Evolutionary conservation across 306 rosid species (phyloP).

Genomic region (Lathyrus sativus): DNA sequence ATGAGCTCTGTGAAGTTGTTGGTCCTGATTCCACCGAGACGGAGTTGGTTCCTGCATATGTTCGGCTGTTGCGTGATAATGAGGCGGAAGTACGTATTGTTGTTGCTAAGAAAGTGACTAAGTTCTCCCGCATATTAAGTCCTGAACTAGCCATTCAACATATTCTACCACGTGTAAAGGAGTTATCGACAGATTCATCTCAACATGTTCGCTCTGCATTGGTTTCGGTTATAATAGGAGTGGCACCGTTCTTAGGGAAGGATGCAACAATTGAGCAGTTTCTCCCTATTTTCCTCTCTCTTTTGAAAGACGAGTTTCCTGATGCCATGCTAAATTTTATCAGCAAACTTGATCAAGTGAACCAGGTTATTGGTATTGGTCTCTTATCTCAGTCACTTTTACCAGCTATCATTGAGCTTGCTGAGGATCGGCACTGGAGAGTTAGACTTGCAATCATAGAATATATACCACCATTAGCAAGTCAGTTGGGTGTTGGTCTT

Average conservation of each 20-base stretch:
- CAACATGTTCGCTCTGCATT: too few species aligned
- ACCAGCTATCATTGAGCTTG: conserved; percentile 98
- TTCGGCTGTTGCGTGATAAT: too few species aligned
- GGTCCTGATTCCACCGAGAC: conserved; percentile 96
- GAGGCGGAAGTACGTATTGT: too few species aligned
- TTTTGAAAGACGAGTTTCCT: conserved; percentile 97
- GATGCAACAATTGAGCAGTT: conserved; percentile 94
- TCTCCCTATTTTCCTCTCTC: conserved; percentile 94
- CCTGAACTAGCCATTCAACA: too few species aligned
- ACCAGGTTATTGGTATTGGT: conserved; percentile 98
- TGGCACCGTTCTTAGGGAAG: conserved; percentile 97
- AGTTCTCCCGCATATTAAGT: too few species aligned
- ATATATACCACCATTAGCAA: conserved; percentile 90
- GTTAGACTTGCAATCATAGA: conserved; percentile 95
- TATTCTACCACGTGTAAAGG: too few species aligned
- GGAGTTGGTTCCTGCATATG: too few species aligned
- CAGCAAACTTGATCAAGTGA: conserved; percentile 99
- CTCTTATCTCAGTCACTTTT: conserved; percentile 89
- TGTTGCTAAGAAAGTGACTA: too few species aligned
- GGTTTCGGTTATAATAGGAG: conserved; percentile 98
- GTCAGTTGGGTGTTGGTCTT: conserved; percentile 94
- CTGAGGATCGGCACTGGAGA: conserved; percentile 98
- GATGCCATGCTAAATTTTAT: conserved; percentile 95
- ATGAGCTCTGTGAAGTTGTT: too few species aligned
- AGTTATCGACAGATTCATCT: conserved; percentile 90